These are phyloP conservation scores for Ampelomyces quisqualis DNA, from an alignment of 2,329 filamentous ascomycete species.

Conservation along the genomic window DNA sequence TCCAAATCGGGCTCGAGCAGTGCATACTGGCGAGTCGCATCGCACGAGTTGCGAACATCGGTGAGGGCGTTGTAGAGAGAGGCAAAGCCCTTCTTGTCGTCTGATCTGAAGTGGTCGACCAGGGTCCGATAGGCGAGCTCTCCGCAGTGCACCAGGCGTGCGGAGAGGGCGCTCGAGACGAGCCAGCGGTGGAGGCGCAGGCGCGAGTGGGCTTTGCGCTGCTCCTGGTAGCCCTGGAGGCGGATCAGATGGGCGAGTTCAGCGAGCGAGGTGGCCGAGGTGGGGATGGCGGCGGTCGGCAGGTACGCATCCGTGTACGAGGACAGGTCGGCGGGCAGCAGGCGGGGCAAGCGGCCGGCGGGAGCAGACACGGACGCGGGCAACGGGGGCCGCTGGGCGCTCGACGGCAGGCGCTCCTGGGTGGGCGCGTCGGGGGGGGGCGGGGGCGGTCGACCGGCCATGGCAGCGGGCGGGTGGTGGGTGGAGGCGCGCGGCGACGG, in stretches of 20 bases:
- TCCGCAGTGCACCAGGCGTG: constrained; percentile 71
- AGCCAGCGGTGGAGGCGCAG: constrained; percentile 72
- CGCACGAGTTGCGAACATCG: constrained; percentile 75
- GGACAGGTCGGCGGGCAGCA: constrained; percentile 66
- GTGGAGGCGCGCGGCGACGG: constrained; percentile 37
- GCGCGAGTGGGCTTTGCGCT: constrained; percentile 72
- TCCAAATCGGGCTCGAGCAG: constrained; percentile 73
- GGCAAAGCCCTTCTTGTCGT: constrained; percentile 76
- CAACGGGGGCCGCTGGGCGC: constrained; percentile 33
- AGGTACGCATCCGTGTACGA: constrained; percentile 65
- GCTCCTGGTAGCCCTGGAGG: constrained; percentile 77
- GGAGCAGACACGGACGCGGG: constrained; percentile 50
- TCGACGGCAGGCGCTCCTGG: constrained; percentile 21
- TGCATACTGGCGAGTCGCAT: constrained; percentile 69
- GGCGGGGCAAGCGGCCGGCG: constrained; percentile 51
- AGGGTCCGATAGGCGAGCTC: constrained; percentile 73
- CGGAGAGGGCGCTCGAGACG: constrained; percentile 72
- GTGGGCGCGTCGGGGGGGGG: constrained; percentile 23
- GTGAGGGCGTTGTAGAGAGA: constrained; percentile 74
- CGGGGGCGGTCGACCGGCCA: constrained; percentile 44
- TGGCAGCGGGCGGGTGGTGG: constrained; percentile 27
- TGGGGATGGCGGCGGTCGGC: constrained; percentile 55
- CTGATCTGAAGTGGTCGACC: constrained; percentile 74
- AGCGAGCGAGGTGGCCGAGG: constrained; percentile 68
- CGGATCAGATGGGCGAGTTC: constrained; percentile 77